phyloP scores from a whole-genome alignment of 371 early-diverging fungal species.

The Entomophthora muscae region DNA sequence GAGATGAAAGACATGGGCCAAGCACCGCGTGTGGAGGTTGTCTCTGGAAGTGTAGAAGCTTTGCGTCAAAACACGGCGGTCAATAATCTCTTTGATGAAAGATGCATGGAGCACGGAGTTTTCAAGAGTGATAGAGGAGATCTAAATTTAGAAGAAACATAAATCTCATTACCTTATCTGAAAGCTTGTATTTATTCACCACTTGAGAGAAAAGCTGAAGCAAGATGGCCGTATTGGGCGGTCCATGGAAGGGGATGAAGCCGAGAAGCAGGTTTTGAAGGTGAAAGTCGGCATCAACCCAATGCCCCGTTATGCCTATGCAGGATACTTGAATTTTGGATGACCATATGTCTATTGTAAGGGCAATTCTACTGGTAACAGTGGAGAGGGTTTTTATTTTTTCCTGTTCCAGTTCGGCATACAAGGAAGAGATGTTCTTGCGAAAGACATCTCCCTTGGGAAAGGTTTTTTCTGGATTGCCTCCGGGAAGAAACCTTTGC shows the following conservation, averaged over 20 bases:
- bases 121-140: background rate
- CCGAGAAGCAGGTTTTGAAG: background rate
- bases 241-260: background rate
- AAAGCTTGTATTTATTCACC: background rate
- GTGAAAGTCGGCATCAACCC: background rate
- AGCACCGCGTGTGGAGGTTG: background rate
- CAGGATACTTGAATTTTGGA: background rate
- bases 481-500: background rate
- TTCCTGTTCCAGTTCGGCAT: background rate
- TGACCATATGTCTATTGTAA: background rate
- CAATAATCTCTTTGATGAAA: background rate
- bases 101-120: background rate
- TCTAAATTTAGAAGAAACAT: background rate
- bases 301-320: background rate
- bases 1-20: background rate
- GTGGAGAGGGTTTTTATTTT: background rate
- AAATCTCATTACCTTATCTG: background rate
- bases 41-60: background rate
- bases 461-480: background rate
- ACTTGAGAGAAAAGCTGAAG: background rate
- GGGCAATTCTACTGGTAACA: background rate
- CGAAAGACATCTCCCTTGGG: background rate
- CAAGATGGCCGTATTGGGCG: background rate
- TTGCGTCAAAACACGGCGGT: background rate
- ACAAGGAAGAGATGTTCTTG: background rate